Conservation (phyloP, 176 grass and related monocot species). For the Alloteropsis semialata region DNA sequence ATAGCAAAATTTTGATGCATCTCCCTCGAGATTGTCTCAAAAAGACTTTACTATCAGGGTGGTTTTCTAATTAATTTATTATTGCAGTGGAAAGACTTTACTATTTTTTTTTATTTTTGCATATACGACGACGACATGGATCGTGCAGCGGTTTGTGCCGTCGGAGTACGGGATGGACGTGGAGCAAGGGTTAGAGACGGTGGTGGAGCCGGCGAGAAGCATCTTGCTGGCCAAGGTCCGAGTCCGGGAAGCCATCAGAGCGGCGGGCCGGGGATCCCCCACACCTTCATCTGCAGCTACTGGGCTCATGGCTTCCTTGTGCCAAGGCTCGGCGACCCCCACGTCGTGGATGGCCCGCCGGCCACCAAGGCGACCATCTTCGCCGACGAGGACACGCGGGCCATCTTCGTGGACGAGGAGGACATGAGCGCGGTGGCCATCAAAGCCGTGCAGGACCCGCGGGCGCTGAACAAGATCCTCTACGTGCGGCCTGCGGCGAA, state of each 20-base stretch:
- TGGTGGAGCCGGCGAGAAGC: conserved; percentile 35
- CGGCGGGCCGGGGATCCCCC: conserved; percentile 30
- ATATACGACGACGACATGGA: no score
- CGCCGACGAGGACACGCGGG: conserved; percentile 28
- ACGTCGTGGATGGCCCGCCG: background rate
- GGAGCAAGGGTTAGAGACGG: background rate
- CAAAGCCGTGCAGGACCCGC: conserved; percentile 45
- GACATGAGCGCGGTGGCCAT: conserved; percentile 40
- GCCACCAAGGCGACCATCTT: conserved; percentile 14
- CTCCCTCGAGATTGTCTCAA: no score
- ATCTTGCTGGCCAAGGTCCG: conserved; percentile 7
- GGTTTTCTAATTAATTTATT: no score
- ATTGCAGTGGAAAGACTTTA: no score
- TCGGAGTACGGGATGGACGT: conserved; percentile 44
- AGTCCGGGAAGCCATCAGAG: conserved; percentile 3
- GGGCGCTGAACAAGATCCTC: conserved; percentile 48
- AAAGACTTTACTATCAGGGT: no score
- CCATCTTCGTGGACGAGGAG: conserved; percentile 38
- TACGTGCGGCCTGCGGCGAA: conserved; percentile 42
- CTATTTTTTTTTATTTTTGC: no score
- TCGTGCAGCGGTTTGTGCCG: conserved; percentile 25
- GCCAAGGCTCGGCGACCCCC: background rate
- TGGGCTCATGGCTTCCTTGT: conserved; percentile 27
- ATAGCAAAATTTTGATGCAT: no score
- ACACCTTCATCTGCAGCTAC: conserved; percentile 44